Evolutionary conservation across 768 basidiomycete genomes (phyloP), one percentile per base, ranked within the genome.

Genomic region (Collybia sordida): DNA sequence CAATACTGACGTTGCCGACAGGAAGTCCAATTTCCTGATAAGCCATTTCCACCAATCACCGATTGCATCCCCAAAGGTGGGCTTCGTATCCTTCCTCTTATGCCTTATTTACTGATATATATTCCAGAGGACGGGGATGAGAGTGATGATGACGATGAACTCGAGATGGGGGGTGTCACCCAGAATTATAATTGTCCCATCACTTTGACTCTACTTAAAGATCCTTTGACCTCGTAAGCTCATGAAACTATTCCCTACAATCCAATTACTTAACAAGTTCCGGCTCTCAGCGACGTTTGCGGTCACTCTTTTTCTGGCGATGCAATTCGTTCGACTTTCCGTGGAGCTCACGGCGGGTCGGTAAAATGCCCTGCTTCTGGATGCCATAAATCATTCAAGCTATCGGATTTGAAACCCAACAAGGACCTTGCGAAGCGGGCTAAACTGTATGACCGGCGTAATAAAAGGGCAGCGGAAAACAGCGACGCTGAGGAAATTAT

Each of bases 161-260:
- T 98, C 25, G 88, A 93, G 67, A 73, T 96, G 43, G 95, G 95
- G 45, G 93, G 92, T 21, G 78, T 85, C 23, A 88, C 85, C 5
- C 88, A 90, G 60, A 85, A 84, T 59, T 92, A 85, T 74, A 86
- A 82, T 48, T 96, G 93, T 57, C 94, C 93, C 2, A 71, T 98
- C 43, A 84, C 88, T 0, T 72, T 94, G 38, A 78, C 72, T 2
- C 64, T 76, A 12, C 75, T 92, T 34, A 75, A 74, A 18, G 75
- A 96, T 44, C 93, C 95, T 2, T 71, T 90, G 51, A 92, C 88
- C 3, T 93, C 90, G 94, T 95, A 62, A 48, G 88, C 73, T 4
- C 42, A 18, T 17, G 18, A 11, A 3, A 38, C 15, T 22, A 49
- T 21, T 40, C 50, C 46, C 28, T 21, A 23, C 27, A 28, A 54